Conservation (phyloP, 257 asterid genomes). For the Solanum ahanhuiri region DNA sequence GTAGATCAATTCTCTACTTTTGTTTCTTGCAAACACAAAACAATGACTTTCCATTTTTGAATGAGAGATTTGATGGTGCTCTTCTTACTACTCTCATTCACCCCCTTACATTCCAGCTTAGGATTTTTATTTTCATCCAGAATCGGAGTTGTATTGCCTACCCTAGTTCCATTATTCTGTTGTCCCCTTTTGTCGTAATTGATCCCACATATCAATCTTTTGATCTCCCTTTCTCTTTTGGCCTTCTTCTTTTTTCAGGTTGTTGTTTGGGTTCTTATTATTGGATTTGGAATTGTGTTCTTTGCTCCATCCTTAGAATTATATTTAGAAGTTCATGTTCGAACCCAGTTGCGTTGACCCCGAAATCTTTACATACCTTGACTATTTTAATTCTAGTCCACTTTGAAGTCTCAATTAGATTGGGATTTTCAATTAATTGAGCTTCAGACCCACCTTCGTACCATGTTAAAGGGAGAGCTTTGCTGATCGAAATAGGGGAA, state of each 20-base stretch:
- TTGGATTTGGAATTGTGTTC: not conserved
- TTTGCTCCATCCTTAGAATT: not conserved
- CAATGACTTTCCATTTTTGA: not conserved
- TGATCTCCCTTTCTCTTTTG: not conserved
- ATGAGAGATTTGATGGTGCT: not conserved
- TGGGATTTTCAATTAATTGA: not conserved
- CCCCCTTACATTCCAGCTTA: not conserved
- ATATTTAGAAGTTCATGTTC: not conserved
- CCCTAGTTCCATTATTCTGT: not conserved
- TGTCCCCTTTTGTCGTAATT: not conserved
- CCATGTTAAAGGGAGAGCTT: not conserved
- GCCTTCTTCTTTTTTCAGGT: not conserved
- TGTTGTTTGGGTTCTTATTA: not conserved
- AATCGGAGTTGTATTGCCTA: not conserved
- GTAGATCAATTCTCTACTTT: not conserved
- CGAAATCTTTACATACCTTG: not conserved
- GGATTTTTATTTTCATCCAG: not conserved
- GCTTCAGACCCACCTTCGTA: not conserved
- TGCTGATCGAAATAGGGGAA: no score
- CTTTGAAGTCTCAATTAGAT: not conserved
- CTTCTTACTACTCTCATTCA: not conserved
- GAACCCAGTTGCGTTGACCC: not conserved
- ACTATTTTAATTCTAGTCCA: not conserved
- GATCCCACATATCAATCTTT: not conserved
- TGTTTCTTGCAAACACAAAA: not conserved